Conservation (phyloP, 2,329 filamentous ascomycete genomes). For the Podosphaera leucotricha region DNA sequence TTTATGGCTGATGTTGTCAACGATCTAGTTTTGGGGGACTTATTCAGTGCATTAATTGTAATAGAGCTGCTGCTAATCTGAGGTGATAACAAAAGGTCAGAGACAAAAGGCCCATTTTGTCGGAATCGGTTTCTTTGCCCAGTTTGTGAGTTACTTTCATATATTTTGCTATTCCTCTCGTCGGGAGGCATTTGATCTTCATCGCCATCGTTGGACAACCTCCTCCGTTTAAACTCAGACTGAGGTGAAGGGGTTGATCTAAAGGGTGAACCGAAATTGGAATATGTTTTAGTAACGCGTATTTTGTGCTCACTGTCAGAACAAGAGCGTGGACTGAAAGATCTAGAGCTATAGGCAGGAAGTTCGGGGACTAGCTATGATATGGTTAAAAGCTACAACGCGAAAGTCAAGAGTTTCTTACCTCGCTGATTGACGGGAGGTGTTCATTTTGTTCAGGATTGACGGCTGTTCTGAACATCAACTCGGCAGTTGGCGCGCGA, state of each 20-base stretch:
- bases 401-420: not conserved
- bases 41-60: not conserved
- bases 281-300: not conserved
- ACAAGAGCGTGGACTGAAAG: not conserved
- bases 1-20: not conserved
- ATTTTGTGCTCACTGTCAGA: not conserved
- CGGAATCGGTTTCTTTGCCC: not conserved
- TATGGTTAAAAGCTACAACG: not conserved
- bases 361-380: not conserved
- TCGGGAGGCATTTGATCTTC: not conserved
- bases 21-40: not conserved
- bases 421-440: constrained; percentile 1
- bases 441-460: not conserved
- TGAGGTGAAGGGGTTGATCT: not conserved
- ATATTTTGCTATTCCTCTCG: not conserved
- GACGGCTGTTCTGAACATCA: not conserved
- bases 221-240: not conserved
- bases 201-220: not conserved
- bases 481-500: not conserved
- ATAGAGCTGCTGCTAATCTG: not conserved
- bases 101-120: not conserved
- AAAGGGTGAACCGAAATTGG: not conserved
- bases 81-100: not conserved
- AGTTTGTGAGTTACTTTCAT: not conserved
- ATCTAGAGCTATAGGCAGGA: too few relatives aligned